Evolutionary conservation across 176 grass and related monocot genomes (phyloP), one percentile per base, ranked within the genome.

Genomic region (Carex parvula): DNA sequence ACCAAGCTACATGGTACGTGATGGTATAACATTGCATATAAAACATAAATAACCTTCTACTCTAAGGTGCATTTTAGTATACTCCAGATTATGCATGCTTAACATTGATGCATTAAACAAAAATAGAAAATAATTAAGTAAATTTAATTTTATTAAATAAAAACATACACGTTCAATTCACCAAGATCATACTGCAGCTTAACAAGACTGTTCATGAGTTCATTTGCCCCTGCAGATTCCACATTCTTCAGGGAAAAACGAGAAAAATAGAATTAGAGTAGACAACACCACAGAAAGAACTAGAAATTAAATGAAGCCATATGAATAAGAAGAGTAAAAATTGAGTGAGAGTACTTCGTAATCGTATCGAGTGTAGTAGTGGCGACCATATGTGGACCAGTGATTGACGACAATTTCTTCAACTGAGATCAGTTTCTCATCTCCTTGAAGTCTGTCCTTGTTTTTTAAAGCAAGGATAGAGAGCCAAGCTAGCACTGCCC

Each of bases 401-500:
- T 99, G 97, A 64, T 90, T 86, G 83, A 60, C 90, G 84, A 99
- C 97, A 85, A 96, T 96, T 90, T 96, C 91, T 88, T 99, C 93
- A 70, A 96, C 97, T 1, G 85, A 85, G 80, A 96, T 81, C 89
- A 99, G 87, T 64, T 99, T 92, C 69, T 93, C 82, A 69, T 84
- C 83, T 57, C 90, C 93, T 86, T 89, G 85, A 87, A 96, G 91
- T 77, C 87, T 99, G 80, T 92, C 88, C 84, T 96, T 99, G 86
- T 96, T 96, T 73, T 90, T 99, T 74, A 90, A 95, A 88, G 97
- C 93, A 86, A 99, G 84, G 70, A 99, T 99, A 69, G 97, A 99
- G 70, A 99, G 87, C 97, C 97, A 99, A 84, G 97, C 97, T 74
- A 99, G 85, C 85, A 99, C 97, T 83, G 97, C 97, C 97, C 97